These are phyloP conservation scores for Hirschfeldia incana DNA, from an alignment of 345 rosid genomes.

Conservation along the genomic window DNA sequence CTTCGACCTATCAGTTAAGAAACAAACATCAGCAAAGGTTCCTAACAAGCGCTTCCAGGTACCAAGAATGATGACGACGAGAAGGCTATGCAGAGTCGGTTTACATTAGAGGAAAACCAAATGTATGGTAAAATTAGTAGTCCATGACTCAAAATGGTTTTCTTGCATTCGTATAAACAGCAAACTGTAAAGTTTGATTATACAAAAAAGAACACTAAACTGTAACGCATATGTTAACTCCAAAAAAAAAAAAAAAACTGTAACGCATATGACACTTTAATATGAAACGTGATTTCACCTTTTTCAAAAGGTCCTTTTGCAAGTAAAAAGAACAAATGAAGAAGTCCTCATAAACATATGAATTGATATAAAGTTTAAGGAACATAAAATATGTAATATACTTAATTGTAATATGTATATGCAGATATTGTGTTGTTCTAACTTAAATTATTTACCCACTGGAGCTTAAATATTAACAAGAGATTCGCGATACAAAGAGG, in stretches of 20 bases:
- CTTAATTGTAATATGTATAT: background rate
- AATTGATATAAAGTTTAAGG: background rate
- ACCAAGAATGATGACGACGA: no score
- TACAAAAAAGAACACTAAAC: background rate
- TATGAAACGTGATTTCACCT: constrained; percentile 13
- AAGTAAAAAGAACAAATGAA: constrained; percentile 4
- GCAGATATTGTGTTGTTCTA: background rate
- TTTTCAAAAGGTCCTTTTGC: constrained; percentile 29
- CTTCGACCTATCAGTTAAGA: no score
- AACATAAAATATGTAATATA: background rate
- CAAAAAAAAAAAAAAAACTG: background rate
- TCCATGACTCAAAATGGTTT: background rate
- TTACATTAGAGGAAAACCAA: no score
- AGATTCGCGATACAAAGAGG: background rate
- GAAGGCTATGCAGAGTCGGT: no score
- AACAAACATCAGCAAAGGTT: no score
- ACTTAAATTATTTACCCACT: background rate
- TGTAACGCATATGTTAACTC: background rate
- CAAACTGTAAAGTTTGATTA: background rate
- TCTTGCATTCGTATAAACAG: background rate
- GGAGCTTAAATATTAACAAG: background rate
- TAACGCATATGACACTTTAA: constrained; percentile 15
- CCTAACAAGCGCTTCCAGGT: no score
- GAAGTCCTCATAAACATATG: background rate
- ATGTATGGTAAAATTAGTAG: background rate